Evolutionary conservation across 2,329 filamentous ascomycete species (phyloP), one percentile per base, ranked within the genome.

Genomic region (Rhinocladiella similis): DNA sequence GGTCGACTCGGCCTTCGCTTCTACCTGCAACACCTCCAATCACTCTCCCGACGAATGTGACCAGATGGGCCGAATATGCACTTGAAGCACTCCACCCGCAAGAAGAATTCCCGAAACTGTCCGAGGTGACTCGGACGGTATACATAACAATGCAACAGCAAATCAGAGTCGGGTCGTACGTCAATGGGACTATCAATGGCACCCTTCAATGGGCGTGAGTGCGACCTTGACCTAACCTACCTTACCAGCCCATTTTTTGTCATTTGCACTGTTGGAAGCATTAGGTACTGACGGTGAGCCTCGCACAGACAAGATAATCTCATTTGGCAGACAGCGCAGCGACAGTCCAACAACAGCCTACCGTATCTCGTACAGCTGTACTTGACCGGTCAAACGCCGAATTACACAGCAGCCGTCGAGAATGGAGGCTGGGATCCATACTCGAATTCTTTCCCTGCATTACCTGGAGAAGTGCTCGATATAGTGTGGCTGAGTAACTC

Each of bases 111-210:
- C 68, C 66, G 5, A 52, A 41, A 1, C 54, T 63, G 9, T 54
- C 60, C 2, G 76, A 82, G 38, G 80, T 83, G 3, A 82, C 79
- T 0, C 74, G 80, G 16, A 76, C 75, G 0, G 66, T 83, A 5
- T 72, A 75, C 38, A 75, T 83, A 43, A 75, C 77, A 7, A 68
- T 76, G n/a, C 48, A 65, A 22, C 64, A 68, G 39, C 66, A 64
- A 63, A 63, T 62, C 6, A 36, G 39, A 5, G 53, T 56, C 3
- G 59, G 59, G 16, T 42, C 51, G 6, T 62, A 59, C 29, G 39
- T 49, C 43, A 62, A 62, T 36, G 27, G 47, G 16, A 53, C 59
- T 2, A 53, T 66, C 51, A 64, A 62, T 29, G 62, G 65, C 33
- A 60, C 57, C 27, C 54, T 67, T 38, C 50, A 61, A 43, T 69